A percentile compares a stretch with the other conserved stretches of the same genome.
phyloP scores from a whole-genome alignment of 2,329 filamentous ascomycete species.

The Stylonectria norvegica region DNA sequence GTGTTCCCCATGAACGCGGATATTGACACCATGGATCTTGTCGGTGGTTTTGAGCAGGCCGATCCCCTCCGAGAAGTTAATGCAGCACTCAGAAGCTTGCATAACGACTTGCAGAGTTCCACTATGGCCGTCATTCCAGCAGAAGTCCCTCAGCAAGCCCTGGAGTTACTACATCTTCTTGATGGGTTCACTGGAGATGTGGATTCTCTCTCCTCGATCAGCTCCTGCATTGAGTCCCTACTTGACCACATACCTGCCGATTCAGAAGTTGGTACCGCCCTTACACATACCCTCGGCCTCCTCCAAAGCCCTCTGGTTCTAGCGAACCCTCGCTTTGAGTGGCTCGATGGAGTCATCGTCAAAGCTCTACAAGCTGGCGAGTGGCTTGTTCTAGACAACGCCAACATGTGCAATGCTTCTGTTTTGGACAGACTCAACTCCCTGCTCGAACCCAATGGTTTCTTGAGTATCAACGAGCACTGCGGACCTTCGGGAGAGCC shows the following conservation, averaged over 20 bases:
- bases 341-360: conserved; percentile 90
- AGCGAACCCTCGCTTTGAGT: conserved; percentile 82
- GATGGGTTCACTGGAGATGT: conserved; percentile 39
- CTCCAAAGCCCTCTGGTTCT: conserved; percentile 54
- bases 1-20: conserved; percentile 91
- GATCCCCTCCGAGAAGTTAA: conserved; percentile 74
- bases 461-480: conserved; percentile 89
- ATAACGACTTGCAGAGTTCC: conserved; percentile 49
- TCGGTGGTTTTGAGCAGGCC: conserved; percentile 93
- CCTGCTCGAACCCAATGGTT: conserved; percentile 83
- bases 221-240: conserved; percentile 38
- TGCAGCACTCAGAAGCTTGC: conserved; percentile 47
- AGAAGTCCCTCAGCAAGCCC: conserved; percentile 43
- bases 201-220: conserved; percentile 37
- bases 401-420: conserved; percentile 92
- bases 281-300: conserved; percentile 48
- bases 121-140: conserved; percentile 48
- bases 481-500: conserved; percentile 78
- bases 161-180: conserved; percentile 52
- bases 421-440: conserved; percentile 94
- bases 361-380: conserved; percentile 80
- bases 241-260: conserved; percentile 40
- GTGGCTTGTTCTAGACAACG: conserved; percentile 95
- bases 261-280: conserved; percentile 44
- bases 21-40: conserved; percentile 93